These are phyloP conservation scores for Diaporthe batatas DNA, from an alignment of 2,329 filamentous ascomycete species.

Conservation along the genomic window DNA sequence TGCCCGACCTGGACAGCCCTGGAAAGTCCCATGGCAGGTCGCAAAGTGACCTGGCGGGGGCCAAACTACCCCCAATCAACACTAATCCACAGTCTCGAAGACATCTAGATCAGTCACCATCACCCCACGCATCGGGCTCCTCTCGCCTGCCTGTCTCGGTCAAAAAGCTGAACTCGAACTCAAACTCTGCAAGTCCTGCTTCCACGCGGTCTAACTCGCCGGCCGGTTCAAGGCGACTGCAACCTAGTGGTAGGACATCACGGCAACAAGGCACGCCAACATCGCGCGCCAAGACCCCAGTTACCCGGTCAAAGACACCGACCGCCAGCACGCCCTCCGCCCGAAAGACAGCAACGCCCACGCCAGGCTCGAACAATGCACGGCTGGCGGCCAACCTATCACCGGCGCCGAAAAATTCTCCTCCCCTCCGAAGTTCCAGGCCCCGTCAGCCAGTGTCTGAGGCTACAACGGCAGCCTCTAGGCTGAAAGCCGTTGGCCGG, in stretches of 20 bases:
- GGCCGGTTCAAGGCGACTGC: slow-evolving; percentile 57
- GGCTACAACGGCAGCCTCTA: slow-evolving; percentile 78
- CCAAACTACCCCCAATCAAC: slow-evolving; percentile 30
- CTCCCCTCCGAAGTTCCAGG: slow-evolving; percentile 82
- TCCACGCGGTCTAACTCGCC: slow-evolving; percentile 71
- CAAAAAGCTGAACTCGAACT: slow-evolving; percentile 58
- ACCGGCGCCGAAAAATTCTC: slow-evolving; percentile 81
- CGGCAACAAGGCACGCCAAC: slow-evolving; percentile 51
- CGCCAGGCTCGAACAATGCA: slow-evolving; percentile 64
- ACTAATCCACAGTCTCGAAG: slow-evolving; percentile 37
- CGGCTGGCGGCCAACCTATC: slow-evolving; percentile 80
- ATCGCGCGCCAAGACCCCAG: slow-evolving; percentile 57
- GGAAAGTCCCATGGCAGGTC: slow-evolving; percentile 62
- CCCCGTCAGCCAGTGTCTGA: slow-evolving; percentile 84
- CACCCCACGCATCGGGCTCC: slow-evolving; percentile 49
- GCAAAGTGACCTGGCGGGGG: slow-evolving; percentile 71
- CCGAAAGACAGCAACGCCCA: slow-evolving; percentile 53
- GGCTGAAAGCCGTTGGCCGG: slow-evolving; percentile 73
- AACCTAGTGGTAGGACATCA: slow-evolving; percentile 54
- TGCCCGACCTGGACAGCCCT: slow-evolving; percentile 48
- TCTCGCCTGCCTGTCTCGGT: slow-evolving; percentile 55
- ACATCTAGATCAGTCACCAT: slow-evolving; percentile 43
- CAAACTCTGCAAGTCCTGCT: slow-evolving; percentile 61
- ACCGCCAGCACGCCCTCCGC: slow-evolving; percentile 57
- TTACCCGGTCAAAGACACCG: slow-evolving; percentile 59